phyloP scores from a whole-genome alignment of 2,329 filamentous ascomycete genomes.

The Camptophora hylomeconis region DNA sequence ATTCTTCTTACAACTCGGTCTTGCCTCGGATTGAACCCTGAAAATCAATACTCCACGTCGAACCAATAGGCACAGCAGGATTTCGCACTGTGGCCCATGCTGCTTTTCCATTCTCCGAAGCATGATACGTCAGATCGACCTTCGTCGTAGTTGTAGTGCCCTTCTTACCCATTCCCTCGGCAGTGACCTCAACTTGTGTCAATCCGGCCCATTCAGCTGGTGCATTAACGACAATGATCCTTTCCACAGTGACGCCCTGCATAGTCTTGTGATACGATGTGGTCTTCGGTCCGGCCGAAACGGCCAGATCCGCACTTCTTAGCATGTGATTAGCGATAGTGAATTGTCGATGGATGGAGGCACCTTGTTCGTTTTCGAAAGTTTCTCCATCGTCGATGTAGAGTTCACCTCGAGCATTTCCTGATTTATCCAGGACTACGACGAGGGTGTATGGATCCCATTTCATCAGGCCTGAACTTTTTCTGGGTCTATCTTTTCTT shows the following conservation, averaged over 20 bases:
- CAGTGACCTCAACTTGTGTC: slow-evolving; percentile 38
- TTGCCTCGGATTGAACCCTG: slow-evolving; percentile 11
- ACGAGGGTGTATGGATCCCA: slow-evolving; percentile 93
- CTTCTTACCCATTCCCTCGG: slow-evolving; percentile 37
- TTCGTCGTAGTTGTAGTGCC: slow-evolving; percentile 28
- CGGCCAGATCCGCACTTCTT: slow-evolving; percentile 55
- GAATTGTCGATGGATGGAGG: slow-evolving; percentile 79
- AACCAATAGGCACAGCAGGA: slow-evolving; percentile 48
- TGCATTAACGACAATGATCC: slow-evolving; percentile 70
- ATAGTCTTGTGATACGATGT: slow-evolving; percentile 69
- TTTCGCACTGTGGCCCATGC: slow-evolving; percentile 51
- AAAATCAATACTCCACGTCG: slow-evolving; percentile 52
- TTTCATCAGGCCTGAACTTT: slow-evolving; percentile 78
- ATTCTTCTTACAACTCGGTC: slow-evolving; percentile 15
- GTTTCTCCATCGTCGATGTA: slow-evolving; percentile 92
- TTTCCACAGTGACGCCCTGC: slow-evolving; percentile 66
- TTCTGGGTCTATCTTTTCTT: slow-evolving; percentile 73
- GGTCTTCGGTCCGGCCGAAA: slow-evolving; percentile 46
- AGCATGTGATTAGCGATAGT: slow-evolving; percentile 48
- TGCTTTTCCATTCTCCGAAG: slow-evolving; percentile 40
- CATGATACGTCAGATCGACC: slow-evolving; percentile 49
- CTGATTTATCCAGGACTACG: slow-evolving; percentile 53
- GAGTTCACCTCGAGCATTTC: slow-evolving; percentile 65
- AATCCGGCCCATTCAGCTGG: slow-evolving; percentile 58
- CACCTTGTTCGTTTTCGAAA: slow-evolving; percentile 74